A percentile compares a stretch with the other conserved stretches of the same genome.
Conservation (phyloP, 306 rosid genomes). For the Boehmeria nivea region DNA sequence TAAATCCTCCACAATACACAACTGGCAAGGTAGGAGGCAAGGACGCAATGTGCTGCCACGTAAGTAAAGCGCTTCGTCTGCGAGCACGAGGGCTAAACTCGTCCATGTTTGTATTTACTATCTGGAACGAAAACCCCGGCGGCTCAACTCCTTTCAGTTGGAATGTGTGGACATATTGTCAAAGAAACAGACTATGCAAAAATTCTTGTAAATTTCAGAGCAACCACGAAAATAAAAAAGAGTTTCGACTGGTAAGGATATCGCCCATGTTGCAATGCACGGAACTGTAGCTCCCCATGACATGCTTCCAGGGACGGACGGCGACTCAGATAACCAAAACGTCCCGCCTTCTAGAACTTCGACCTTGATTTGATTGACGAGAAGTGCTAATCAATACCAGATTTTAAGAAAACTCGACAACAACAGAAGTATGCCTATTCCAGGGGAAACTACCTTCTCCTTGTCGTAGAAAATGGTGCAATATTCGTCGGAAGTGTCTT, state of each 20-base stretch:
- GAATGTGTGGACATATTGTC: constrained; percentile 98
- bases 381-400: constrained; percentile 2
- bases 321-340: constrained; percentile 96
- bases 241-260: constrained; percentile 54
- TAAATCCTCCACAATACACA: constrained; percentile 94
- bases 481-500: constrained; percentile 75
- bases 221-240: not conserved
- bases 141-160: constrained; percentile 96
- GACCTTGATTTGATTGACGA: constrained; percentile 48
- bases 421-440: not conserved
- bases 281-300: constrained; percentile 95
- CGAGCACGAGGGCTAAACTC: constrained; percentile 85
- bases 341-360: constrained; percentile 97
- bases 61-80: constrained; percentile 91
- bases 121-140: constrained; percentile 91
- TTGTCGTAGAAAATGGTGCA: constrained; percentile 94
- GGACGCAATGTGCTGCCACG: constrained; percentile 99
- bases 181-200: constrained; percentile 43
- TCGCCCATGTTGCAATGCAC: constrained; percentile 93
- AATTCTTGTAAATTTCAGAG: not conserved
- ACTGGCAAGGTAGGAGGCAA: constrained; percentile 93
- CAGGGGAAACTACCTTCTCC: constrained; percentile 53
- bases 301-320: constrained; percentile 96
- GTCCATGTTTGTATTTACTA: constrained; percentile 93
- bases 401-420: not conserved